Percentiles rank a stretch among this genome's conserved stretches.
These are phyloP conservation scores for Aspergillus hortae DNA, from an alignment of 2,329 filamentous ascomycete genomes.

Conservation along the genomic window DNA sequence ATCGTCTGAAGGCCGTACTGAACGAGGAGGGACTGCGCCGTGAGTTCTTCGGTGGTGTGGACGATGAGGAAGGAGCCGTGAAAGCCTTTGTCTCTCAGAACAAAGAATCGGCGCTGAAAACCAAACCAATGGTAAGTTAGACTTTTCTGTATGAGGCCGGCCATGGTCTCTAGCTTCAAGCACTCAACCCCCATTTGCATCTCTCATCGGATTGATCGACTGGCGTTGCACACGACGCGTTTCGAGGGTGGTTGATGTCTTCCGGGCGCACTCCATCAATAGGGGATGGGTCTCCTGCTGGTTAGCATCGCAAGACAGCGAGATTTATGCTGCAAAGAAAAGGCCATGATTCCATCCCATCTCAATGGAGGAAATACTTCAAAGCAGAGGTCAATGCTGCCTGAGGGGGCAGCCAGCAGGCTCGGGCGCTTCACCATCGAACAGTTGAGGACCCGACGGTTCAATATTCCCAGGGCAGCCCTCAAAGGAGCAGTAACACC, in stretches of 20 bases:
- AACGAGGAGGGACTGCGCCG: slow-evolving; percentile 58
- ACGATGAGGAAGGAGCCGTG: slow-evolving; percentile 59
- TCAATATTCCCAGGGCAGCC: not conserved
- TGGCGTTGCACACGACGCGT: no score
- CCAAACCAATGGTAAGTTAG: slow-evolving; percentile 70
- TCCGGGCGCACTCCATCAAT: not conserved
- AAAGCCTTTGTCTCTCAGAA: slow-evolving; percentile 70
- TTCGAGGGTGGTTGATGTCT: no score
- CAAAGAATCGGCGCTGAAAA: slow-evolving; percentile 73
- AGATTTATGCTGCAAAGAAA: not conserved
- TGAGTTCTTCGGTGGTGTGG: slow-evolving; percentile 60
- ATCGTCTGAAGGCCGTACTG: slow-evolving; percentile 66
- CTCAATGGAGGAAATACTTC: not conserved
- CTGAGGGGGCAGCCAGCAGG: no score
- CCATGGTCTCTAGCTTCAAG: not conserved
- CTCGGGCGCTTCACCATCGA: no score
- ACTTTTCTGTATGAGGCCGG: not conserved
- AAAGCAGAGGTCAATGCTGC: no score
- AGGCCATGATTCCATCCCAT: not conserved
- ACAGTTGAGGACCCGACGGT: no score
- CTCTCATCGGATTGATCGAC: no score
- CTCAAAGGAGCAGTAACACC: not conserved
- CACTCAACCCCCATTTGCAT: not conserved
- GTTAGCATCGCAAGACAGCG: not conserved
- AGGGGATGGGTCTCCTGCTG: not conserved